Evolutionary conservation across 768 basidiomycete species (phyloP), one percentile per base, ranked within the genome.

Genomic region (Lentinula boryana): DNA sequence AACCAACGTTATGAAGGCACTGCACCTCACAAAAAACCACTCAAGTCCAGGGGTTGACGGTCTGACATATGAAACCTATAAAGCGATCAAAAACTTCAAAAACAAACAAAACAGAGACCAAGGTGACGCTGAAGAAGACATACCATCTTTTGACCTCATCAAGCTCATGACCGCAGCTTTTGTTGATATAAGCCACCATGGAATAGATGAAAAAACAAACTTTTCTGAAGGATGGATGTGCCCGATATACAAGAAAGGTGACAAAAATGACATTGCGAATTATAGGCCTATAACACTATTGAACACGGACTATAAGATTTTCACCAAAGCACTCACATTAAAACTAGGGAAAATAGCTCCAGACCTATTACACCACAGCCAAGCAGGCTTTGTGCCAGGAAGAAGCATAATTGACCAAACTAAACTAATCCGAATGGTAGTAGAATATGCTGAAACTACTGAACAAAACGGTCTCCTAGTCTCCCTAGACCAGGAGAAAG

Each of bases 161-260:
- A 9, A 31, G 13, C 41, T 46, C 0, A 35, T 69, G 0, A 64
- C 51, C 0, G 36, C 0, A 0, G 31, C 67, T 0, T 67, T 46
- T 13, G 63, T 63, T 1, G 66, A 77, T 36, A 76, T 78, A 0
- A 58, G 71, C 58, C 0, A 2, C 1, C 0, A 72, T 40, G 74
- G 76, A 0, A 2, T 71, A 0, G 40, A 7, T 0, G 1, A 18
- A 0, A 2, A 9, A 0, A 62, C 67, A 0, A 1, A 21, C 0
- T 81, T 76, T 53, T 27, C 69, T 0, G 49, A 67, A 6, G 78
- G 78, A 0, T 73, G 71, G 73, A 71, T 76, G 68, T 74, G 75
- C 68, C 76, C 73, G 0, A 32, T 80, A 0, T 80, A 75, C 59
- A 80, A 80, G 38, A 80, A 80, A 46, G 72, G 69, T 4, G 73